Conservation (phyloP, 2,329 filamentous ascomycete genomes). For the Penicillium sp. region DNA sequence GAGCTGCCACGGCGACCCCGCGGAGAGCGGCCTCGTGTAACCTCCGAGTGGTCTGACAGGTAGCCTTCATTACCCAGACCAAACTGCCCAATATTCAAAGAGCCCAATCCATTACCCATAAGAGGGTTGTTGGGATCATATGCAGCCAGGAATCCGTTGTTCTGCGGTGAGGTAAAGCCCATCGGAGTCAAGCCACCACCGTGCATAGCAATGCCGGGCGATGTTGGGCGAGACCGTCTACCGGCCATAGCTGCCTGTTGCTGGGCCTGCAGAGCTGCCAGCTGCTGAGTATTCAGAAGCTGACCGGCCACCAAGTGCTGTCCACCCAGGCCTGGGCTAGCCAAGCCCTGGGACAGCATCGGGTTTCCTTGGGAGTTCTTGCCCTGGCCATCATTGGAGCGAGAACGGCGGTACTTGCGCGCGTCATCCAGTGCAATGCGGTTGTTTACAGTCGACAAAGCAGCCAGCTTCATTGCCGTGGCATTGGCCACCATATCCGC, state of each 20-base stretch:
- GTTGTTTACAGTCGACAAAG: slow-evolving; percentile 95
- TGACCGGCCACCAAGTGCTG: slow-evolving; percentile 81
- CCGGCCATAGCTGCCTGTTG: slow-evolving; percentile 50
- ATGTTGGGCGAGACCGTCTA: slow-evolving; percentile 76
- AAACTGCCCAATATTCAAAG: slow-evolving; percentile 64
- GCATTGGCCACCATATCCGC: slow-evolving; percentile 98
- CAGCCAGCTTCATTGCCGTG: slow-evolving; percentile 96
- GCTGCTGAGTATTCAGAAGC: slow-evolving; percentile 72
- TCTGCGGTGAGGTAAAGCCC: slow-evolving; percentile 77
- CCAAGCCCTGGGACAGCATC: slow-evolving; percentile 58
- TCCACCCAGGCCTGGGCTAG: slow-evolving; percentile 55
- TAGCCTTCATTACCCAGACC: slow-evolving; percentile 70
- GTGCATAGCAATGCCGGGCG: slow-evolving; percentile 78
- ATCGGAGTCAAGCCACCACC: slow-evolving; percentile 52
- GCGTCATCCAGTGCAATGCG: slow-evolving; percentile 94
- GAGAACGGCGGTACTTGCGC: slow-evolving; percentile 83
- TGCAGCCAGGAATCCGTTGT: slow-evolving; percentile 85
- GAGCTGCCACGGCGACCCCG: slow-evolving; percentile 86
- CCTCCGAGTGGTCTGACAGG: slow-evolving; percentile 85
- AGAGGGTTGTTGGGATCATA: slow-evolving; percentile 67
- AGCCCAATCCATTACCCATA: slow-evolving; percentile 62
- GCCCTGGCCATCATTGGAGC: slow-evolving; percentile 67
- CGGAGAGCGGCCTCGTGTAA: slow-evolving; percentile 80
- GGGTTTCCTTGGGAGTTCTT: slow-evolving; percentile 43
- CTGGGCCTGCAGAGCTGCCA: slow-evolving; percentile 69